Percentiles rank a stretch among this genome's conserved stretches.
phyloP scores from a whole-genome alignment of 371 early-diverging fungal species.

The Saksenaea oblongispora region DNA sequence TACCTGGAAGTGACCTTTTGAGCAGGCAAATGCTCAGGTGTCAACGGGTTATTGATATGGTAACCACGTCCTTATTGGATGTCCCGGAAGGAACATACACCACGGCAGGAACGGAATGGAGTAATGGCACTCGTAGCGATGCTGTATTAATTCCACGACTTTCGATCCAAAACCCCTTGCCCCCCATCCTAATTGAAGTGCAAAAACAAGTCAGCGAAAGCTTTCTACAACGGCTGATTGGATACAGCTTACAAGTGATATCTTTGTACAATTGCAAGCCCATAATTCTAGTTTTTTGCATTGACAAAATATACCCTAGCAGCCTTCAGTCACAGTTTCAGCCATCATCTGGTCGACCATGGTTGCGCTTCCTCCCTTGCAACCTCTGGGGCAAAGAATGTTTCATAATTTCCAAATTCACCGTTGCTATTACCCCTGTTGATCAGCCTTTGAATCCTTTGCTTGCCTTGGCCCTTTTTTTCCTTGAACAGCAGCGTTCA shows the following conservation, averaged over 20 bases:
- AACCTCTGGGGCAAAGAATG: not conserved
- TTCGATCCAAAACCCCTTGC: slow-evolving; percentile 1
- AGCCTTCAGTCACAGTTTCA: slow-evolving; percentile 17
- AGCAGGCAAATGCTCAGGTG: slow-evolving; percentile 7
- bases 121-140: not conserved
- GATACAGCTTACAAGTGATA: slow-evolving; percentile 7
- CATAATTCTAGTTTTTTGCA: slow-evolving; percentile 5
- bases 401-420: not conserved
- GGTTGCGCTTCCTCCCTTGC: not conserved
- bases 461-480: not conserved
- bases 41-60: slow-evolving; percentile 7
- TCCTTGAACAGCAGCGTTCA: not conserved
- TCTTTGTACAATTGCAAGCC: slow-evolving; percentile 1
- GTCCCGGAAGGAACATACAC: slow-evolving; percentile 6
- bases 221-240: not conserved
- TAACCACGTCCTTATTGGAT: slow-evolving; percentile 1
- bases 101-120: slow-evolving; percentile 8
- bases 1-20: slow-evolving; percentile 7
- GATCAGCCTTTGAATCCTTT: not conserved
- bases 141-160: not conserved
- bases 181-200: slow-evolving; percentile 3
- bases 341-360: not conserved
- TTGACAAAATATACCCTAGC: slow-evolving; percentile 5
- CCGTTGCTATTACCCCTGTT: not conserved
- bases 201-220: not conserved